A percentile compares a stretch with the other conserved stretches of the same genome.
Conservation (phyloP, 768 basidiomycete species). For the Cubamyces lactineus region DNA sequence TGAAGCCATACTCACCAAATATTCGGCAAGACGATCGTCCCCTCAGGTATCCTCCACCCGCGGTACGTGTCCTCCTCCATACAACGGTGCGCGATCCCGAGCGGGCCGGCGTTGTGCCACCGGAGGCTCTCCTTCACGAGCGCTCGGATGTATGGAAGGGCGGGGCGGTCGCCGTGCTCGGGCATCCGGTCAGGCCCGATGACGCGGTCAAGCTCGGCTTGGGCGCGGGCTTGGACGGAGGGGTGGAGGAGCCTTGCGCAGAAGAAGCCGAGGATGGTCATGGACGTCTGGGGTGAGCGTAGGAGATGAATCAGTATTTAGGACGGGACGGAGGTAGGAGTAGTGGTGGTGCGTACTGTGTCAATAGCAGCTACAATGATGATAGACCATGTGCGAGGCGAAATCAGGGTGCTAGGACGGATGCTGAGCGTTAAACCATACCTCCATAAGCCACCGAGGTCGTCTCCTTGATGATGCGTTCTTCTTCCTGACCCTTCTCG, state of each 20-base stretch:
- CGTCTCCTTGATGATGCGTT: conserved; percentile 9
- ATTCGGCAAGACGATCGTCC: conserved; percentile 26
- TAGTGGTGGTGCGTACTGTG: background rate
- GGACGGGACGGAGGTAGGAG: no score
- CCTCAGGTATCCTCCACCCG: conserved; percentile 43
- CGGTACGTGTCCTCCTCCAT: conserved; percentile 44
- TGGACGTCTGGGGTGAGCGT: background rate
- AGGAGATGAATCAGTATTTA: no score
- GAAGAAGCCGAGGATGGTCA: conserved; percentile 10
- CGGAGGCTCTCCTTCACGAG: conserved; percentile 23
- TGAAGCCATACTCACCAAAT: conserved; percentile 24
- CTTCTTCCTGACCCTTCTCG: background rate
- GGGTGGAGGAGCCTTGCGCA: conserved; percentile 18
- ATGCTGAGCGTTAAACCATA: background rate
- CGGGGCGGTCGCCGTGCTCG: conserved; percentile 17
- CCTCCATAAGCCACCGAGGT: conserved; percentile 14
- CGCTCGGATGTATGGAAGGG: conserved; percentile 22
- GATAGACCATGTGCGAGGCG: no score
- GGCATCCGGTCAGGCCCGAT: conserved; percentile 22
- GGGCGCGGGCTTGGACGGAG: conserved; percentile 14
- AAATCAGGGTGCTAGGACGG: background rate
- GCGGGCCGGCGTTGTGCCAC: conserved; percentile 17
- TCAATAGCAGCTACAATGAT: background rate
- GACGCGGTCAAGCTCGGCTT: conserved; percentile 24
- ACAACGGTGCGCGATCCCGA: conserved; percentile 33